phyloP scores from a whole-genome alignment of 805 yeast species.

The Kluyveromyces siamensis region DNA sequence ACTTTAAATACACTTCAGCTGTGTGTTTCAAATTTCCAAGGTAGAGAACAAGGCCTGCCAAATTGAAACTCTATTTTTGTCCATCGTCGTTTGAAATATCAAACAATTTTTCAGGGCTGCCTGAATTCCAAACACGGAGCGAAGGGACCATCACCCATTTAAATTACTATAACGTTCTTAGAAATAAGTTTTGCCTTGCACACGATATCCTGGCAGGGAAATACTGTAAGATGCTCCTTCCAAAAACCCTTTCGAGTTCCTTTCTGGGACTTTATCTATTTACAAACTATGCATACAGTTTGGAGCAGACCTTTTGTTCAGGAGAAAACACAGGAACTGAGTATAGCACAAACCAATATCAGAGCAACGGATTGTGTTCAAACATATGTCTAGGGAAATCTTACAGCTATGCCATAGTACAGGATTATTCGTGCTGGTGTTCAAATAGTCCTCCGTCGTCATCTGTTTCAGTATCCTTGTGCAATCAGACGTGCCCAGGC shows the following conservation, averaged over 20 bases:
- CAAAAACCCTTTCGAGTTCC: slow-evolving; percentile 17
- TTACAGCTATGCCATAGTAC: slow-evolving; percentile 20
- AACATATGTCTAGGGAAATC: slow-evolving; percentile 10
- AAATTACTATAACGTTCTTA: too few species aligned
- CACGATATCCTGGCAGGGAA: not conserved
- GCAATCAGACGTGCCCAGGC: slow-evolving; percentile 20
- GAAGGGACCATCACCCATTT: too few species aligned
- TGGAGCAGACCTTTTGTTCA: slow-evolving; percentile 15
- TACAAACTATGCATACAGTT: slow-evolving; percentile 16
- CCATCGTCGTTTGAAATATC: too few species aligned
- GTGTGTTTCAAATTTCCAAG: too few species aligned
- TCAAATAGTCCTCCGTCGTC: slow-evolving; percentile 12
- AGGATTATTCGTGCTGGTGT: slow-evolving; percentile 22
- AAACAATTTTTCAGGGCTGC: too few species aligned
- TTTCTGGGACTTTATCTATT: slow-evolving; percentile 18
- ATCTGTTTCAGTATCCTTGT: slow-evolving; percentile 10
- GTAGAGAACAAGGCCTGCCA: too few species aligned
- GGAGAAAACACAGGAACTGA: slow-evolving; percentile 9
- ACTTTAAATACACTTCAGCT: too few species aligned
- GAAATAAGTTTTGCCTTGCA: too few species aligned
- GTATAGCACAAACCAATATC: slow-evolving; percentile 6
- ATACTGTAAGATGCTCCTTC: not conserved
- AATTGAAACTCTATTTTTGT: too few species aligned
- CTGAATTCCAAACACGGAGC: too few species aligned
- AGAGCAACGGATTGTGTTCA: slow-evolving; percentile 19